Evolutionary conservation across 164 flowering plant species (phyloP), one percentile per base, ranked within the genome.

Genomic region (Nelumbo lutea): DNA sequence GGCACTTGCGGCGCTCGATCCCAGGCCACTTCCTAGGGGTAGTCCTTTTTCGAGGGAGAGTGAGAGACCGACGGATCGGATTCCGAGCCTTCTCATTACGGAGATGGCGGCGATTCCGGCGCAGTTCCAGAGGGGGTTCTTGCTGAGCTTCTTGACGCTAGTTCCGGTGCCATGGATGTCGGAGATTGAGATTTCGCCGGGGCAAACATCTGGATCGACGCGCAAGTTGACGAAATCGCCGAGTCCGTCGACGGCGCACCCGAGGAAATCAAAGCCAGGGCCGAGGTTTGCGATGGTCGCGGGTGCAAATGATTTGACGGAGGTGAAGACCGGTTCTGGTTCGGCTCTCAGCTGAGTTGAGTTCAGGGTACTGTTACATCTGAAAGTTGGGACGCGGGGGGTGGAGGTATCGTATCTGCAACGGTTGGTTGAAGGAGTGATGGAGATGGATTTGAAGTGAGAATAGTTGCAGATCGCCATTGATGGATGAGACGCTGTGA

Each of bases 31-130:
- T 2, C 90, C 90, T 3, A 88, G 62, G 0, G 93, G 93, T 40
- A 88, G 67, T 8, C 90, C 93, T 58, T 88, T 88, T 6, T 87
- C 73, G 38, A 88, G 81, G 1, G 85, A 68, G 39, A 88, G 82
- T 0, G 90, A 84, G 45, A 88, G 79, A 0, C 93, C 93, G 0
- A 86, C 85, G 4, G 86, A 82, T 3, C 84, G 83, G 44, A 88
- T 59, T 3, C 78, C 76, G 9, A 86, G 82, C 84, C 75, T 79
- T 64, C 84, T 86, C 90, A 86, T 85, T 10, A 78, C 82, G 42
- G 86, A 79, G n/a, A 84, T 78, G 42, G 93, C 90, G 11, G 89
- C 88, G 64, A 88, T 88, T 4, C 93, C 90, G 9, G 90, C 93
- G 68, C 93, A 88, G 67, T 88, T 88, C 67, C 59, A 79, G 6